Evolutionary conservation across 2,329 filamentous ascomycete species (phyloP).

Genomic region (Rhynchosporium secalis): DNA sequence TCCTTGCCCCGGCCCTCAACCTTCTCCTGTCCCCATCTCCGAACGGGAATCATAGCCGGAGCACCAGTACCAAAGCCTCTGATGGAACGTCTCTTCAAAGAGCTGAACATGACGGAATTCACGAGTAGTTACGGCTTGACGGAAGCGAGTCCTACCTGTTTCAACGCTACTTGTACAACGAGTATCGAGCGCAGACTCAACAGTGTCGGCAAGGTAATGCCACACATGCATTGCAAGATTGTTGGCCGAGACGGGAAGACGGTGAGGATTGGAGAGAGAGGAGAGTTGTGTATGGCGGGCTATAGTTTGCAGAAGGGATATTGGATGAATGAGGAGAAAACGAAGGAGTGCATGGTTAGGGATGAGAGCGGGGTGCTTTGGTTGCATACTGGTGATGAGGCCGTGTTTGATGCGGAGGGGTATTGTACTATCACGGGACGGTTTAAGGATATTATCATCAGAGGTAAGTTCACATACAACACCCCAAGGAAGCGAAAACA

Average conservation of each 20-base stretch:
- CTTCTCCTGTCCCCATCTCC: constrained; percentile 50
- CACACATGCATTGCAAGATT: constrained; percentile 73
- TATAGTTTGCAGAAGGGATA: constrained; percentile 72
- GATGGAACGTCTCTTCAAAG: constrained; percentile 70
- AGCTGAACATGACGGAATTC: constrained; percentile 72
- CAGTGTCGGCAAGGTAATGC: constrained; percentile 75
- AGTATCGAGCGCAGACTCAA: constrained; percentile 9
- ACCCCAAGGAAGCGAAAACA: not conserved
- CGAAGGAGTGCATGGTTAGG: constrained; percentile 48
- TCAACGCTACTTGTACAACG: constrained; percentile 60
- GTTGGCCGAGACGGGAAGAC: constrained; percentile 59
- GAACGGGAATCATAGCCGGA: constrained; percentile 78
- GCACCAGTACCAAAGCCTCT: constrained; percentile 73
- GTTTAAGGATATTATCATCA: constrained; percentile 72
- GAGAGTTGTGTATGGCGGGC: constrained; percentile 76
- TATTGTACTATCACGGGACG: constrained; percentile 60
- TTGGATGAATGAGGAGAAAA: constrained; percentile 73
- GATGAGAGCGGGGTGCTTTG: constrained; percentile 43
- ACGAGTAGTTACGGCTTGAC: constrained; percentile 58
- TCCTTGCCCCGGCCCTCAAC: constrained; percentile 26
- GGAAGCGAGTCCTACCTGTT: constrained; percentile 77
- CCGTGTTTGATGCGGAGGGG: constrained; percentile 48
- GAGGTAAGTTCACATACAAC: constrained; percentile 44
- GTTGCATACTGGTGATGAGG: constrained; percentile 57
- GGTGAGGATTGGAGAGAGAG: constrained; percentile 65